These are phyloP conservation scores for Chytriomyces hyalinus DNA, from an alignment of 192 early-diverging fungal species.

Conservation along the genomic window DNA sequence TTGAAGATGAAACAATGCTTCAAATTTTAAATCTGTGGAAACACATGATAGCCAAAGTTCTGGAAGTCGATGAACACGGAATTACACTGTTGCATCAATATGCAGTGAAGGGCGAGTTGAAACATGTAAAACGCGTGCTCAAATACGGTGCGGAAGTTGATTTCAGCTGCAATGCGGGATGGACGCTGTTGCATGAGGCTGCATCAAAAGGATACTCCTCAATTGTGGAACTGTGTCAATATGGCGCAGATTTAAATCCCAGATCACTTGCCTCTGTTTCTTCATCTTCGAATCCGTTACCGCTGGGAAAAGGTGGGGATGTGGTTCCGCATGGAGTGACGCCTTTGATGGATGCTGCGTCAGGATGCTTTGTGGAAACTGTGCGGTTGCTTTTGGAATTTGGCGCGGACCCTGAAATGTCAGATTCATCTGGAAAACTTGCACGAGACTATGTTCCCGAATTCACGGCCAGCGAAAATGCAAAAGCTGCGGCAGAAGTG, in stretches of 20 bases:
- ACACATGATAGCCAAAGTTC: conserved; percentile 42
- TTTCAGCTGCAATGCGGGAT: too few relatives aligned
- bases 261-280: neutral
- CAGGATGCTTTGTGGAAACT: conserved; percentile 29
- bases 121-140: conserved; percentile 28
- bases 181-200: too few relatives aligned
- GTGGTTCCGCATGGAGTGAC: conserved; percentile 23
- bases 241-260: conserved; percentile 55
- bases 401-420: conserved; percentile 44
- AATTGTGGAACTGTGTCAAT: too few relatives aligned
- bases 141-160: too few relatives aligned
- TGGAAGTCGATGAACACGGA: conserved; percentile 44
- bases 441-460: conserved; percentile 33
- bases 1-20: conserved; percentile 39
- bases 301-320: neutral
- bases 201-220: too few relatives aligned
- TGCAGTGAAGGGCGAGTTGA: conserved; percentile 41
- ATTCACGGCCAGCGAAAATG: too few relatives aligned
- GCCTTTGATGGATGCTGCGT: conserved; percentile 54
- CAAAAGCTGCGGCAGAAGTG: conserved; percentile 15
- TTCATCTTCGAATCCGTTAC: too few relatives aligned
- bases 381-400: conserved; percentile 48
- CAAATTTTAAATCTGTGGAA: conserved; percentile 51
- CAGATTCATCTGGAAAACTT: conserved; percentile 34
- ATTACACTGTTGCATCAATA: conserved; percentile 51